These are phyloP conservation scores for Fusarium anguioides DNA, from an alignment of 2,329 filamentous ascomycete species.

Conservation along the genomic window DNA sequence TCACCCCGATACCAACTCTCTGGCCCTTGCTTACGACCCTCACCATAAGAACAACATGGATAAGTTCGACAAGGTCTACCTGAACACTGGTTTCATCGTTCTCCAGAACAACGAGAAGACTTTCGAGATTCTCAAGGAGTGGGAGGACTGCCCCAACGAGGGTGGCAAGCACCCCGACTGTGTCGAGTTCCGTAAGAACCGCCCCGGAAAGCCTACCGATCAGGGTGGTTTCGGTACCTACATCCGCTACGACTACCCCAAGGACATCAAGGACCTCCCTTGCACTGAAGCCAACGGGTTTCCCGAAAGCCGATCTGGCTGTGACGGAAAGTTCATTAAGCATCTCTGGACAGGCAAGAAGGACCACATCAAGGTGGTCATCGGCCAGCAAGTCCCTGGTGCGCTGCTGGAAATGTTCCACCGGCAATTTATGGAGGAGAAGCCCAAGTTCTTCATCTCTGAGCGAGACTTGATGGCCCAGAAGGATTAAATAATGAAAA, in stretches of 20 bases:
- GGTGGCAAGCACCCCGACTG: constrained; percentile 53
- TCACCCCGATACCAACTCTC: constrained; percentile 53
- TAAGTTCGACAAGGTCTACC: constrained; percentile 54
- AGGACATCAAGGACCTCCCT: constrained; percentile 54
- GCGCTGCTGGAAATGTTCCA: constrained; percentile 52
- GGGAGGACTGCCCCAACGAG: constrained; percentile 57
- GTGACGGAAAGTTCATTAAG: constrained; percentile 55
- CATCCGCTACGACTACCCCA: constrained; percentile 56
- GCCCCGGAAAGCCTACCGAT: constrained; percentile 53
- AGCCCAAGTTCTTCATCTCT: constrained; percentile 50
- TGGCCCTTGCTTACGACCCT: constrained; percentile 57
- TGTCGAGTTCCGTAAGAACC: constrained; percentile 51
- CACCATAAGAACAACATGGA: constrained; percentile 53
- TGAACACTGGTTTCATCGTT: constrained; percentile 66
- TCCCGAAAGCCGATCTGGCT: constrained; percentile 52
- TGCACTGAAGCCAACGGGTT: constrained; percentile 59
- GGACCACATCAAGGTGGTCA: constrained; percentile 53
- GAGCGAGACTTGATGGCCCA: constrained; percentile 51
- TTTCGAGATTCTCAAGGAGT: constrained; percentile 60
- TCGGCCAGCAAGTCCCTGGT: constrained; percentile 53
- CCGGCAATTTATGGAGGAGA: constrained; percentile 50
- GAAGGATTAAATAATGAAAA: constrained; percentile 35
- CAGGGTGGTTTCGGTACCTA: constrained; percentile 59
- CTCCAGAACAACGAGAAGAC: constrained; percentile 62
- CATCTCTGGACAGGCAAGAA: constrained; percentile 58